Evolutionary conservation across 345 rosid genomes (phyloP), one percentile per base, ranked within the genome.

Genomic region (Orychophragmus violaceus): DNA sequence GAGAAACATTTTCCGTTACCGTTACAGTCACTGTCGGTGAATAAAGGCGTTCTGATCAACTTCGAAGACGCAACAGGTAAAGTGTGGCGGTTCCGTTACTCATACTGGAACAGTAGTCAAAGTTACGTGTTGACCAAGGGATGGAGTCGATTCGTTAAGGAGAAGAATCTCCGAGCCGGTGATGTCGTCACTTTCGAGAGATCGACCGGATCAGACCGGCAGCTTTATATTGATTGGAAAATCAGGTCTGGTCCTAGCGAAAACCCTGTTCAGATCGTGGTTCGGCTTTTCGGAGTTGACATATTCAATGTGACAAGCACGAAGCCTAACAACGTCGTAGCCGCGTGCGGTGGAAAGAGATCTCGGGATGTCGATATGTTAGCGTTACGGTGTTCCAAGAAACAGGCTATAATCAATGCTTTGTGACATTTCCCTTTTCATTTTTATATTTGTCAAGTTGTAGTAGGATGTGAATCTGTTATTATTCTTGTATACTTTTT

Each of bases 41-140:
- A 74, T 1, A 89, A 86, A 69, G 98, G 95, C 1, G 39, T 85
- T 27, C 66, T 90, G 46, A 72, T 90, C 12, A 90, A 90, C 72
- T 85, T 93, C 19, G 89, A 87, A 72, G 98, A 93, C 39, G 64
- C 70, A 0, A 74, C 76, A 0, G 94, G 97, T 0, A 90, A 84
- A 76, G 90, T 90, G 27, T 93, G 98, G 98, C 54, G 98, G 70
- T 92, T 92, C 56, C 79, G 98, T 72, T 89, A 92, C 71, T 92
- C 98, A 0, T 92, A 92, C 67, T 92, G 98, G 98, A 92, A 89
- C 68, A 92, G 95, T 39, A 92, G 98, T 77, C 98, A 86, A 18
- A 92, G 97, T 70, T 92, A 89, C 49, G 98, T 89, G 46, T 78
- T 92, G 59, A 92, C 98, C 1, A 88, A 86, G 62, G 98, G 98